Base-by-base conservation (phyloP, 306 rosid genomes). In the Cicer pinnatifidum region DNA sequence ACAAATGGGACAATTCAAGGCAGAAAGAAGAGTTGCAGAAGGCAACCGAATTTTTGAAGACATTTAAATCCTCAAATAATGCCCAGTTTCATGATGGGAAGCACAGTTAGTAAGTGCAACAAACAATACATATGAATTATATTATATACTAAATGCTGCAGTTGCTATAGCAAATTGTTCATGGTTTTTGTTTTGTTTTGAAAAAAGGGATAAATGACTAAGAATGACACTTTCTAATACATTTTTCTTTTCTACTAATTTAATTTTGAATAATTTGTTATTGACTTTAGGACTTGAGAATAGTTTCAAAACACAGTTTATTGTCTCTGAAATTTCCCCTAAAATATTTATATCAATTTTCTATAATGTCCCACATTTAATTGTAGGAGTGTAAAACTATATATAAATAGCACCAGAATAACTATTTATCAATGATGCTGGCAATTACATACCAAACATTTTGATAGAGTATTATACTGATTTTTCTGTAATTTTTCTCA, bases 81-180 rank as follows among this genome's bases (percentile, higher is more conserved):
- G 99, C 97, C 15, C 92, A 86, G 78, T 95, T 95, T 81, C 75
- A 82, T 78, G 97, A 95, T 81, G 99, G 97, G 67, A 92, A 88
- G 54, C 99, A 95, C 84, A 67, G 8, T 50, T 88, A 84, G 88
- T 85, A 77, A 82, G 88, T 74, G 60, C 19, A 17, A 16, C 45
- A 67, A 19, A 19, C 75, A 46, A 58, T 28, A 67, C 60, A 15
- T 8, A 12, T 17, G 9, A 71, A 28, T 50, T 50, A 20, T 50
- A 20, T 40, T 20, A 62, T 35, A 43, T 4, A 8, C 12, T 40
- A 40, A 37, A 51, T 39, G 7, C 16, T 11, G 43, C 19, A 12
- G 38, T 45, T 41, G 38, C 10, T 39, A 57, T 40, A 37, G n/a
- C 20, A 39, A 45, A 7, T 46, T 23, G 38, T 43, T 43, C 53